These are phyloP conservation scores for Boletus semigastroideus DNA, from an alignment of 1,284 basidiomycete genomes.

Conservation along the genomic window DNA sequence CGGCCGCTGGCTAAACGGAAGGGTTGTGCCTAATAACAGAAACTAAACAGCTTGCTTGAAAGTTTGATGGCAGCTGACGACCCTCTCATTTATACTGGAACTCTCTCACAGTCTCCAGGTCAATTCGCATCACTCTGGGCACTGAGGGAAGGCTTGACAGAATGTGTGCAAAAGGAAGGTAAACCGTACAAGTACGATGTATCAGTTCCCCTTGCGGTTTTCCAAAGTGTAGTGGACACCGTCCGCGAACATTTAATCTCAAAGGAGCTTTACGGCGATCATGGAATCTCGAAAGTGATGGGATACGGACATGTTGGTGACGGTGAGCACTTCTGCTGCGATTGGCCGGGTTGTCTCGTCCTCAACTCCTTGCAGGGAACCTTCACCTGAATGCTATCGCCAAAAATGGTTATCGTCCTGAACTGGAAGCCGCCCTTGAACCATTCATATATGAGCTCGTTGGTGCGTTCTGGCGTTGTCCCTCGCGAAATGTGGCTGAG, in stretches of 20 bases:
- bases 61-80: constrained; percentile 72
- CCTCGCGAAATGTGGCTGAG: constrained; percentile 1
- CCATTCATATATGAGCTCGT: constrained; percentile 97
- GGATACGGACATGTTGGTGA: constrained; percentile 98
- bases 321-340: constrained; percentile 50
- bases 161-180: constrained; percentile 92
- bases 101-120: constrained; percentile 88
- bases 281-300: constrained; percentile 78
- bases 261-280: constrained; percentile 71
- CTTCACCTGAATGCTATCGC: constrained; percentile 96
- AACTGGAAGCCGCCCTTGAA: constrained; percentile 87
- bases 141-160: constrained; percentile 92
- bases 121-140: constrained; percentile 93
- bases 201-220: constrained; percentile 85
- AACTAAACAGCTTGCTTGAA: constrained; percentile 85
- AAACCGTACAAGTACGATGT: constrained; percentile 99
- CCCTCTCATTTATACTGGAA: constrained; percentile 86
- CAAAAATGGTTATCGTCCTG: constrained; percentile 69
- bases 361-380: constrained; percentile 60
- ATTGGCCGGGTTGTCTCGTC: constrained; percentile 1
- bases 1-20: constrained; percentile 11
- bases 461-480: constrained; percentile 44
- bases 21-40: constrained; percentile 49
- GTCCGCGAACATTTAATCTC: constrained; percentile 75
- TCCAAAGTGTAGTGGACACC: constrained; percentile 87